Base-by-base conservation (phyloP, 108 stramenopile species). In the Tribonema minus region DNA sequence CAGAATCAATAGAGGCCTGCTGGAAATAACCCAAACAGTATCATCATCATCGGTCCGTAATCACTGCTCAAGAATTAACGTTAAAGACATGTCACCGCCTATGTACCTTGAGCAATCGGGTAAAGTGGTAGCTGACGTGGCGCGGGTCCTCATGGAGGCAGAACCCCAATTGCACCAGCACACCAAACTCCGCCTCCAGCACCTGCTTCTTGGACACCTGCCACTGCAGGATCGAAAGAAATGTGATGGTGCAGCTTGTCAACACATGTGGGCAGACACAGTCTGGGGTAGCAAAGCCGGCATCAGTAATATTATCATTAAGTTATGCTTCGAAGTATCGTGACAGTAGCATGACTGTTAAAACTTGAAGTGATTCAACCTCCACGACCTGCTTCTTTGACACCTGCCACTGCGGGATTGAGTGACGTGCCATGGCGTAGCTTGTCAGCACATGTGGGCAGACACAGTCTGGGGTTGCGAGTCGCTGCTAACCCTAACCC, bases 151-250 rank as follows among this genome's bases (percentile, higher is more conserved):
- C 81, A 66, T 84, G 83, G 26, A 84, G 31, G 37, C 31, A 6
- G 76, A 84, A 84, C 27, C 31, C 37, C 37, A 84, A 72, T 36
- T 82, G 67, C 1, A 82, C 69, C n/a, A 74, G 68, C 37, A 81
- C 83, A 9, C 83, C 83, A 68, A 84, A 84, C 72, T 84, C 83
- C 0, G 83, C 83, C 38, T 82, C 81, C 27, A 80, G 61, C 30
- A 84, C 68, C 20, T 67, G 77, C 61, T 69, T 79, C 61, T 69
- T 68, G 77, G 61, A 69, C 35, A 79, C 77, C 41, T 54, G 26
- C 35, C 35, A 58, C 23, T 58, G 36, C 3, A 36, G n/a, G 30
- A 35, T 36, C 0, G 36, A 20, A 31, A 62, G 23, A 3, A n/a
- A n/a, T n/a, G n/a, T n/a, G n/a, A n/a, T n/a, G n/a, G n/a, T n/a